Conservation (phyloP, 306 rosid genomes). For the Sphenostylis stenocarpa region DNA sequence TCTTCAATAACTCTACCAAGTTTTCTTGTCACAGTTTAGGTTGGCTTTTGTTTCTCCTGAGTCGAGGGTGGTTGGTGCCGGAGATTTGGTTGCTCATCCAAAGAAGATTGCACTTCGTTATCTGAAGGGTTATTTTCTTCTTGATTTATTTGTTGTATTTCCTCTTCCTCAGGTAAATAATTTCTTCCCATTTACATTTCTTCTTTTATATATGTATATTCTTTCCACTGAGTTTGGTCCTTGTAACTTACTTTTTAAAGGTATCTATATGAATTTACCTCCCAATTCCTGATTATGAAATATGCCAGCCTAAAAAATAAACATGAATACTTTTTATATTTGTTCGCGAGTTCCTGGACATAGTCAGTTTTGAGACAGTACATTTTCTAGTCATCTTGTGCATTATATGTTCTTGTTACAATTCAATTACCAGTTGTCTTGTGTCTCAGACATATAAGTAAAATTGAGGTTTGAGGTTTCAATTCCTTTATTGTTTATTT, state of each 20-base stretch:
- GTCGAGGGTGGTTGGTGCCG: slow-evolving; percentile 70
- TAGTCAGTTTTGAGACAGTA: background rate
- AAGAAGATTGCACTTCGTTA: slow-evolving; percentile 62
- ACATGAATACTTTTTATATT: background rate
- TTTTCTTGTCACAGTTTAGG: slow-evolving; percentile 67
- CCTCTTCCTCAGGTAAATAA: slow-evolving; percentile 79
- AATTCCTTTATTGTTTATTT: background rate
- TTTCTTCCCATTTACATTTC: background rate
- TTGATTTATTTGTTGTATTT: slow-evolving; percentile 62
- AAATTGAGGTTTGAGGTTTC: background rate
- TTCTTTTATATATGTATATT: too few relatives aligned
- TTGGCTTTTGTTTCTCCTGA: slow-evolving; percentile 87
- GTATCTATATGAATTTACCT: background rate
- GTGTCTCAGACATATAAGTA: background rate
- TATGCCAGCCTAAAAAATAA: background rate
- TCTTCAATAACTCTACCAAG: slow-evolving; percentile 6
- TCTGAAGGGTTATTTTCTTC: slow-evolving; percentile 48
- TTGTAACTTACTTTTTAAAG: background rate
- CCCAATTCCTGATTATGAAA: background rate
- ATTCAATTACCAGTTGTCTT: background rate
- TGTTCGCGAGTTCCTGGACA: background rate
- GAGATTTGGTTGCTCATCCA: slow-evolving; percentile 83
- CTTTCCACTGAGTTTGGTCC: background rate
- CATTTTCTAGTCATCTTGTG: background rate
- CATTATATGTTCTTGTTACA: background rate